Percentiles rank a stretch among this genome's conserved stretches.
These are phyloP conservation scores for Porodaedalea pini DNA, from an alignment of 1,284 basidiomycete genomes.

Conservation along the genomic window DNA sequence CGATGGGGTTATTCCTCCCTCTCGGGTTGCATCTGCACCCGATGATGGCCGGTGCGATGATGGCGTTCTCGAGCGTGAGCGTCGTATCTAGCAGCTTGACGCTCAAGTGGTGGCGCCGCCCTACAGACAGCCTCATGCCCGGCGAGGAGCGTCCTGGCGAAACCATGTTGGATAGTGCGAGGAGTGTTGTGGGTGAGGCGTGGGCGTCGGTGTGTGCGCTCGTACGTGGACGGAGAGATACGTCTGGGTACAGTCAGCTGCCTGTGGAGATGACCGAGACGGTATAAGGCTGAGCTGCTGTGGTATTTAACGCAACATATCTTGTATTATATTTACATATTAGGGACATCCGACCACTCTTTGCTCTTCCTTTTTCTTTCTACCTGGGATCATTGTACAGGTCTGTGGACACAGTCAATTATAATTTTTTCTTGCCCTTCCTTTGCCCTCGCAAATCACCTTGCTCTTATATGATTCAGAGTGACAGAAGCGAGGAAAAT, in stretches of 20 bases:
- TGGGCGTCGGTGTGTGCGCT: too few species aligned
- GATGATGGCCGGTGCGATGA: constrained; percentile 96
- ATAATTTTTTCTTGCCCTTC: too few species aligned
- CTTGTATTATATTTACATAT: too few species aligned
- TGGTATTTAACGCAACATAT: too few species aligned
- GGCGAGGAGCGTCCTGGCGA: constrained; percentile 42
- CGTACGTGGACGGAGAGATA: constrained; percentile 33
- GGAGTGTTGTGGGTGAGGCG: constrained; percentile 40
- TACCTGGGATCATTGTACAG: too few species aligned
- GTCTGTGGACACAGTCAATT: too few species aligned
- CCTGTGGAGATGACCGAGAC: constrained; percentile 72
- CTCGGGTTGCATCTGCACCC: constrained; percentile 92
- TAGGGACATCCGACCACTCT: too few species aligned
- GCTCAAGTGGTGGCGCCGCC: constrained; percentile 83
- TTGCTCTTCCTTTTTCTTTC: too few species aligned
- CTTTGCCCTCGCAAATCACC: too few species aligned
- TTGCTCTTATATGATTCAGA: too few species aligned
- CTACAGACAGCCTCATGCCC: constrained; percentile 64
- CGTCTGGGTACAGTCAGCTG: constrained; percentile 60
- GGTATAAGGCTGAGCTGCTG: too few species aligned
- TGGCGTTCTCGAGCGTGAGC: constrained; percentile 98
- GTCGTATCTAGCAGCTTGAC: constrained; percentile 90
- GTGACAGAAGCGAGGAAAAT: too few species aligned
- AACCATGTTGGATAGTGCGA: constrained; percentile 45
- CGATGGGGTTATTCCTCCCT: constrained; percentile 95